Conservation (phyloP, 805 yeast species). For the Jamesozyma hellenica region DNA sequence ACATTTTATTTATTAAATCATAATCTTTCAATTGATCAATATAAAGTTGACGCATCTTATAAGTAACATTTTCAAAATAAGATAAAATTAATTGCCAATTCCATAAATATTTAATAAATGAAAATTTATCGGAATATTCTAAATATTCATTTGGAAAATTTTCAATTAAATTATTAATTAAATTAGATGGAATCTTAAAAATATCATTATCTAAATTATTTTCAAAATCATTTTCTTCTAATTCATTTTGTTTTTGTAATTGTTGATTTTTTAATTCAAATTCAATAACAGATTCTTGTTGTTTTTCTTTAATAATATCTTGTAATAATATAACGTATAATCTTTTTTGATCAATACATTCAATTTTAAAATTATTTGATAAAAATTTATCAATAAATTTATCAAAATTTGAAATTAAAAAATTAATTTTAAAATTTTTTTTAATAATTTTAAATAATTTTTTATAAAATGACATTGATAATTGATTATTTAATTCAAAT, state of each 20-base stretch:
- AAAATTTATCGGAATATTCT: constrained; percentile 31
- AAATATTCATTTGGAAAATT: constrained; percentile 31
- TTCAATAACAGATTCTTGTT: constrained; percentile 54
- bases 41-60: constrained; percentile 51
- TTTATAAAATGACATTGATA: constrained; percentile 30
- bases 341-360: constrained; percentile 34
- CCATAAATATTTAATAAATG: constrained; percentile 43
- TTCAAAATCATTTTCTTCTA: constrained; percentile 7
- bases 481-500: constrained; percentile 21
- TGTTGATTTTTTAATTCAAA: constrained; percentile 42
- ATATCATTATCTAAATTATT: constrained; percentile 6
- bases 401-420: constrained; percentile 28
- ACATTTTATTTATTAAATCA: constrained; percentile 39
- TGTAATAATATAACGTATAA: constrained; percentile 34
- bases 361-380: constrained; percentile 4
- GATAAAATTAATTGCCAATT: constrained; percentile 56
- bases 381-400: constrained; percentile 30
- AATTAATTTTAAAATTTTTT: constrained; percentile 22
- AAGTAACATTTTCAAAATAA: constrained; percentile 56
- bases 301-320: constrained; percentile 35
- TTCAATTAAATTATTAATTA: constrained; percentile 31
- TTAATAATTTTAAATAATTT: constrained; percentile 28
- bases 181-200: constrained; percentile 24
- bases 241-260: constrained; percentile 14
- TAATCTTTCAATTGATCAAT: constrained; percentile 45